Conservation (phyloP, 2,329 filamentous ascomycete species). For the Curvularia verruculosa region DNA sequence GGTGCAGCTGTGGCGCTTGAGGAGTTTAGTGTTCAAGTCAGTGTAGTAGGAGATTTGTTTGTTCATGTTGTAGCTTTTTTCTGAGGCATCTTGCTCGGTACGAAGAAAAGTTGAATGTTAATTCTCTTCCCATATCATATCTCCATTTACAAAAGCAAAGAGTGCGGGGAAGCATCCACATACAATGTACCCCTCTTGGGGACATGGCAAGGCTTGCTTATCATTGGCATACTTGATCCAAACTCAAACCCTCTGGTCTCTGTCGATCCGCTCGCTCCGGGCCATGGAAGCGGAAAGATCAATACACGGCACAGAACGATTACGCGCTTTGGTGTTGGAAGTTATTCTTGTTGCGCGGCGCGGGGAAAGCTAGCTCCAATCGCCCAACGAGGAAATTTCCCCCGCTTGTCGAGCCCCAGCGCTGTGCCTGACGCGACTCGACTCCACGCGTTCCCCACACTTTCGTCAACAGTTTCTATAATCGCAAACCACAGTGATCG, state of each 20-base stretch:
- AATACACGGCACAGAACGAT: neutral
- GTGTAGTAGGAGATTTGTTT: neutral
- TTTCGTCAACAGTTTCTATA: constrained; percentile 20
- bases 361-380: constrained; percentile 6
- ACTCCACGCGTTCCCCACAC: constrained; percentile 25
- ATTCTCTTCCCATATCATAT: neutral
- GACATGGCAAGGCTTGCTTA: neutral
- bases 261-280: neutral
- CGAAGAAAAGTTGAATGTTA: neutral
- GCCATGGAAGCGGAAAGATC: neutral
- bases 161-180: constrained; percentile 9
- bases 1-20: constrained; percentile 1
- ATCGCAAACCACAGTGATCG: constrained; percentile 16
- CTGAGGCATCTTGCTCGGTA: neutral
- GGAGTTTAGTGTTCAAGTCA: neutral
- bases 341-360: neutral
- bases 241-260: neutral
- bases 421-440: constrained; percentile 4
- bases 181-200: neutral
- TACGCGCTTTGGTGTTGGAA: neutral
- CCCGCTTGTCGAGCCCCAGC: constrained; percentile 19
- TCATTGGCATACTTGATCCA: neutral
- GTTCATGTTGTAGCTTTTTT: neutral
- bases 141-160: constrained; percentile 4
- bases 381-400: constrained; percentile 29